Base-by-base conservation (phyloP, 805 yeast species). In the Metschnikowia shivogae region DNA sequence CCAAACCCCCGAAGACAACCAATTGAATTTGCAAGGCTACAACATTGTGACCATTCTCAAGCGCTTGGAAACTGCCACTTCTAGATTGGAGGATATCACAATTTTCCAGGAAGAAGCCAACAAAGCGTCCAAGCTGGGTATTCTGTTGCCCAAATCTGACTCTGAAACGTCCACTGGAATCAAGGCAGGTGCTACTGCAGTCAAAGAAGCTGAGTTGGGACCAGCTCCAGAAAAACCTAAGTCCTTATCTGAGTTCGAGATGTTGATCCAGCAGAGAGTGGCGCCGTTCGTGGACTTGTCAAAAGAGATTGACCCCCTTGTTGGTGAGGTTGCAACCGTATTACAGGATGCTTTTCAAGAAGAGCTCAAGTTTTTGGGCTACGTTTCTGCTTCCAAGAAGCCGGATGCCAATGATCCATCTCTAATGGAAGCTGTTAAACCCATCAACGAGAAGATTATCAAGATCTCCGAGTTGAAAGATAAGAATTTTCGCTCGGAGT, bases 21-120 rank as follows among this genome's bases (percentile, higher is more conserved):
- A 74, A 46, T 64, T 76, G 59, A 74, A 77, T 47, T 78, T 84
- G 45, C 93, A 84, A 59, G 95, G 95, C n/a, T 87, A 84, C 72
- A 89, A 88, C 61, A 73, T 89, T 51, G 86, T 86, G 35, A 89
- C 96, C 37, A 76, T 89, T 44, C 68, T 70, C 47, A 71, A 61
- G 58, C 77, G 95, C 54, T 78, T 89, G 56, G 97, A 89, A 64
- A 92, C 95, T 12, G 97, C 97, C 30, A 88, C 97, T 8, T 84
- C 96, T 5, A 81, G 97, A 39, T 78, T 89, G 55, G 97, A 89
- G 60, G 97, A 89, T 63, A 81, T 89, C 37, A 87, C 95, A 27
- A 76, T 85, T 43, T 82, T 76, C 62, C 95, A 88, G 60, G 87
- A 83, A 55, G 80, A 78, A 32, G 72, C 77, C 39, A 58, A 70